Evolutionary conservation across 306 rosid species (phyloP), one percentile per base, ranked within the genome.

Genomic region (Phaseolus lunatus): DNA sequence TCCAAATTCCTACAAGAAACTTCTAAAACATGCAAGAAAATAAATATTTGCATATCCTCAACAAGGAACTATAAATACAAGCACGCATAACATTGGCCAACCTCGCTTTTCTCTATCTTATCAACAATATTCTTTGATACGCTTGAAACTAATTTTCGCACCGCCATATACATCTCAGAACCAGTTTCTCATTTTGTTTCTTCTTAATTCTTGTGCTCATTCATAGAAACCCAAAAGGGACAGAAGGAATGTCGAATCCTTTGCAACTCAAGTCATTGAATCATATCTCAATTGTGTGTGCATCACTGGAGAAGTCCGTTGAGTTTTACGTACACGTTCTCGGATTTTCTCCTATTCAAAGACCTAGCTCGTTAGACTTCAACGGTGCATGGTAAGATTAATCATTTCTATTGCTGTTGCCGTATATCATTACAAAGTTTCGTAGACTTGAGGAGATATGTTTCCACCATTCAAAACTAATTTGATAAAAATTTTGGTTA

Each of bases 251-350:
- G 85, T 84, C 63, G 14, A 92, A 89, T 59, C 95, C 97, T 69
- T 75, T 93, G 71, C 85, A 79, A 22, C 86, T 91, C 23, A 91
- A 87, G 85, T 88, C 98, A 29, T 68, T 93, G 84, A 93, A 93
- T 73, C 98, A 91, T 72, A 91, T 93, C 45, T 93, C 98, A n/a
- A 20, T 89, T 23, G 18, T 70, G 41, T 91, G 96, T 83, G 86
- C 85, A 78, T 91, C 98, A 61, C 35, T 93, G 27, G 89, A 89
- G 70, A 79, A 88, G 15, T 88, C 98, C 15, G 53, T 84, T 73
- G 80, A 86, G 66, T 91, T 93, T 67, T 93, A 93, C 33, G 83
- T 77, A 49, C 73, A 81, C 44, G 87, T 88, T 83, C 96, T 93
- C 80, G 97, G 96, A 26, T 91, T 93, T 85, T 43, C 63, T 71